phyloP scores from a whole-genome alignment of 164 flowering plant genomes.

The Liquidambar formosana region DNA sequence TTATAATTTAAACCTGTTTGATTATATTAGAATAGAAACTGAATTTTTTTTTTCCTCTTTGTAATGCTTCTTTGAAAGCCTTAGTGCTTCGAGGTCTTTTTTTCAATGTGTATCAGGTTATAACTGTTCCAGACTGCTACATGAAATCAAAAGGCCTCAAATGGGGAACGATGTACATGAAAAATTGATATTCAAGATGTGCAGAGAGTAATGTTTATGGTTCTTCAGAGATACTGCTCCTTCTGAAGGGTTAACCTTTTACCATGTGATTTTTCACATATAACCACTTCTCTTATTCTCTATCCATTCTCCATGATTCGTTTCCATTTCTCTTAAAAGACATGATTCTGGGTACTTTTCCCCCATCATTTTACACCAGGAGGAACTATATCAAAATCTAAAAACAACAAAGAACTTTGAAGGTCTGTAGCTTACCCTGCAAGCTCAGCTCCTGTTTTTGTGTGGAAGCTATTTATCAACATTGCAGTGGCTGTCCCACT shows the following conservation, averaged over 20 bases:
- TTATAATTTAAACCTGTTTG: too few species aligned
- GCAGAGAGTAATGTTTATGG: neutral
- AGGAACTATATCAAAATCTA: neutral
- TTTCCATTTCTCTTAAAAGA: neutral
- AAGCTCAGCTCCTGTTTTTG: conserved; percentile 91
- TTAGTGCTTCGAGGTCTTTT: too few species aligned
- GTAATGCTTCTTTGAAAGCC: too few species aligned
- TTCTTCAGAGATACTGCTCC: neutral
- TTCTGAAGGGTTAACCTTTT: neutral
- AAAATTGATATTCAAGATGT: neutral
- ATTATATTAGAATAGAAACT: too few species aligned
- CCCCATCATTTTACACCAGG: neutral
- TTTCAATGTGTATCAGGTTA: too few species aligned
- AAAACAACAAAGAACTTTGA: neutral
- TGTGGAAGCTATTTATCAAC: conserved; percentile 97
- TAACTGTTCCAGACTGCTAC: too few species aligned
- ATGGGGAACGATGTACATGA: neutral
- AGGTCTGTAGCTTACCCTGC: conserved; percentile 52
- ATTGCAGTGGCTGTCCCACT: conserved; percentile 99
- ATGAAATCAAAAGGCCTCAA: neutral
- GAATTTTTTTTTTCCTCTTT: too few species aligned
- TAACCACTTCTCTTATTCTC: neutral
- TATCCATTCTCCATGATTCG: neutral
- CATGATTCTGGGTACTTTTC: neutral
- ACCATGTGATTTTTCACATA: neutral